Base-by-base conservation (phyloP, 192 early-diverging fungal genomes). In the Rhizoclosmatium sp. region DNA sequence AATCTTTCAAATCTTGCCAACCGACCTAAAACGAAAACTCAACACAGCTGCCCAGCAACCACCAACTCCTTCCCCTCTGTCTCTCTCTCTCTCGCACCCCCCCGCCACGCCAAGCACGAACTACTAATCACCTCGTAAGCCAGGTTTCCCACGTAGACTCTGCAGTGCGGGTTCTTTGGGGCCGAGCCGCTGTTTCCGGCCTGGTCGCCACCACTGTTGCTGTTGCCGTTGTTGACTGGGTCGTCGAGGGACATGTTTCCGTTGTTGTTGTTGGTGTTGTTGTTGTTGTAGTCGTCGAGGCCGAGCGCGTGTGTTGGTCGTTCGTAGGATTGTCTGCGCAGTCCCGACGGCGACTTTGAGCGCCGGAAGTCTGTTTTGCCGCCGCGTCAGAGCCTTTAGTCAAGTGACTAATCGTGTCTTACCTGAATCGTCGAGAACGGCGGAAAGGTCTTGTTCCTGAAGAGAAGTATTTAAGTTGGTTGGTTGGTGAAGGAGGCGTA, bases 111-210 rank as follows among this genome's bases (percentile, higher is more conserved):
- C 31, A 40, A 47, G 12, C 2, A 69, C 7, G 41, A 23, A 69
- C 42, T 46, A 19, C 12, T 44, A 12, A 23, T 21, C 69, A 76
- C 75, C 72, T 95, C 92, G 76, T 92, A 95, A 3, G 92, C 82
- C 48, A 96, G 80, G 81, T 96, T 96, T 2, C 93, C 93, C 48
- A 95, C 94, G 81, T 94, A 95, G 1, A 96, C 92, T 48, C 93
- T 75, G 69, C 91, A 87, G 39, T 93, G 89, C 69, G 84, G 85
- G 59, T 83, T 82, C 58, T 59, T 60, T 62, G 23, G 42, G 47
- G 54, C 44, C 44, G 67, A 51, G 16, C 42, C 69, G 44, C 31
- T 31, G 31, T 31, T 31, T 31, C 44, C 61, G 14, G 47, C 61
- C 14, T 60, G 10, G 49, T 16, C 16, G 4, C 47, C 67, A 16